Percentiles rank a stretch among this genome's conserved stretches.
Evolutionary conservation across 2,329 filamentous ascomycete species (phyloP).

Genomic region (Sporothrix brasiliensis): DNA sequence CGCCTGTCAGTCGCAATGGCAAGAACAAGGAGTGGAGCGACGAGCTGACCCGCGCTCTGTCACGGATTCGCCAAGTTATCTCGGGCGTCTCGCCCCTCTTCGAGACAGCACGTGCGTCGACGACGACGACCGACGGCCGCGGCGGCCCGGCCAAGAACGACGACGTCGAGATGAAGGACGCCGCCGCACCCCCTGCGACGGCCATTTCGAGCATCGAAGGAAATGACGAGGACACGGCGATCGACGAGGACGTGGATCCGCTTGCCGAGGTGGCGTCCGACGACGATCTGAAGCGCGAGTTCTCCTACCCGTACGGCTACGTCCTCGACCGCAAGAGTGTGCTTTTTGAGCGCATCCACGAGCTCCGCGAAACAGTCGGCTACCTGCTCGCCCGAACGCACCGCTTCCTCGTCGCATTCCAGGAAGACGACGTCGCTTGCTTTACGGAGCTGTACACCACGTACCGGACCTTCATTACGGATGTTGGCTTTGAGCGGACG

Average conservation of each 20-base stretch:
- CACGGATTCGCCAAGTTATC: constrained; percentile 83
- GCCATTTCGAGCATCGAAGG: constrained; percentile 57
- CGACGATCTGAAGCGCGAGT: constrained; percentile 81
- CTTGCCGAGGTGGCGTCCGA: constrained; percentile 71
- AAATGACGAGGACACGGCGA: constrained; percentile 51
- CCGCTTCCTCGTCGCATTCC: constrained; percentile 75
- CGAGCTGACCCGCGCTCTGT: constrained; percentile 87
- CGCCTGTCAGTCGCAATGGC: constrained; percentile 84
- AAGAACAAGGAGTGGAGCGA: constrained; percentile 99
- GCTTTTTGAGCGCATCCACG: constrained; percentile 76
- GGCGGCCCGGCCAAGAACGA: constrained; percentile 40
- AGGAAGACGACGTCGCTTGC: constrained; percentile 93
- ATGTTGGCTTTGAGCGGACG: constrained; percentile 93
- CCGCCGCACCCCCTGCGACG: constrained; percentile 32
- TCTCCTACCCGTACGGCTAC: constrained; percentile 87
- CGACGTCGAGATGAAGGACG: constrained; percentile 10
- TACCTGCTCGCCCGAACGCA: constrained; percentile 82
- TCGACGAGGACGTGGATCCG: constrained; percentile 57
- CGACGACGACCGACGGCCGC: constrained; percentile 46
- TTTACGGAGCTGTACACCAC: constrained; percentile 92
- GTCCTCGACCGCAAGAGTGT: constrained; percentile 64
- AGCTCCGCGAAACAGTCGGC: constrained; percentile 77
- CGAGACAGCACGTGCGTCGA: constrained; percentile 71
- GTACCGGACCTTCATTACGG: constrained; percentile 95
- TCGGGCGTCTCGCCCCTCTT: constrained; percentile 90